phyloP scores from a whole-genome alignment of 1,139 yeast species.

The Wickerhamiella pararugosa region DNA sequence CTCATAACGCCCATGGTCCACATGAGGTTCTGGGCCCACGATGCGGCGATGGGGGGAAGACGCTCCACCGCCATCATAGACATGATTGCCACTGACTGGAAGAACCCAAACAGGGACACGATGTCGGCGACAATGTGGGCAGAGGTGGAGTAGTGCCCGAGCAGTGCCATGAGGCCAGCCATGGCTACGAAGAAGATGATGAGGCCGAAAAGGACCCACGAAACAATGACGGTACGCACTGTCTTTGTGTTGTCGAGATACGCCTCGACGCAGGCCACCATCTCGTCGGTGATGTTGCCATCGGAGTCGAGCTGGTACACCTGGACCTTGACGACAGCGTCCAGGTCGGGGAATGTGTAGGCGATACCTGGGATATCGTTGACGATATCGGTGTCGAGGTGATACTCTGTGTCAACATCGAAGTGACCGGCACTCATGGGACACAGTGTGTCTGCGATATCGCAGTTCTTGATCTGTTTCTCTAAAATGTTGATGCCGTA shows the following conservation, averaged over 20 bases:
- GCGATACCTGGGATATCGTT: constrained; percentile 66
- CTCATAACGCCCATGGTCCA: constrained; percentile 92
- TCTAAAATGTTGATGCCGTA: constrained; percentile 66
- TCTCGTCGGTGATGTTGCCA: constrained; percentile 21
- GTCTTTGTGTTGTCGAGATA: constrained; percentile 77
- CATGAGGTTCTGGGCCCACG: constrained; percentile 95
- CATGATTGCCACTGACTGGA: constrained; percentile 84
- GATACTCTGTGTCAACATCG: constrained; percentile 43
- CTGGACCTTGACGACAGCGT: constrained; percentile 71
- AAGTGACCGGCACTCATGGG: constrained; percentile 82
- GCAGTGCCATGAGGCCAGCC: constrained; percentile 72
- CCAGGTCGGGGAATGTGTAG: constrained; percentile 83
- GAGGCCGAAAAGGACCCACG: constrained; percentile 94
- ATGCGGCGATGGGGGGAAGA: constrained; percentile 94
- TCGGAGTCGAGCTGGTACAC: constrained; percentile 31
- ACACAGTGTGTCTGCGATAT: constrained; percentile 42
- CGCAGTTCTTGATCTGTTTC: constrained; percentile 48
- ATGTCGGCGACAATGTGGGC: constrained; percentile 95
- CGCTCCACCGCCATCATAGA: constrained; percentile 91
- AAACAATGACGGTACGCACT: constrained; percentile 84
- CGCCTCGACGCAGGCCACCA: constrained; percentile 90
- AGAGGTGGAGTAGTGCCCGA: constrained; percentile 86
- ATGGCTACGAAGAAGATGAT: constrained; percentile 77
- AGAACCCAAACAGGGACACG: constrained; percentile 79
- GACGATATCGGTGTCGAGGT: constrained; percentile 27